These are phyloP conservation scores for Penicillium herquei DNA, from an alignment of 495 filamentous ascomycete genomes.

Conservation along the genomic window DNA sequence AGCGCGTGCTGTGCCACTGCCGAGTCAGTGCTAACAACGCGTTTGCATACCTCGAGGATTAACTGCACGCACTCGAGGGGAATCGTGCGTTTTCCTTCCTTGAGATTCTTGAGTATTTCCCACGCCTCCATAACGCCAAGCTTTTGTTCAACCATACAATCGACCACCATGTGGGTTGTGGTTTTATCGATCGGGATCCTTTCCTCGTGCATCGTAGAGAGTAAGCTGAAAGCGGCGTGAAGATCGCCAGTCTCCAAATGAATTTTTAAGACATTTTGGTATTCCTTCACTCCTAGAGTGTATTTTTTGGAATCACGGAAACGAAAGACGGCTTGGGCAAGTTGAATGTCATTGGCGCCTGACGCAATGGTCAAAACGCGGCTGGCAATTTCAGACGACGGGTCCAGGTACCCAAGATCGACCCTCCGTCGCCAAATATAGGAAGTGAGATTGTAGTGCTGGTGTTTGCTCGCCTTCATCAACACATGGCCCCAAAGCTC, in stretches of 20 bases:
- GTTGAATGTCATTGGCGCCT: constrained; percentile 57
- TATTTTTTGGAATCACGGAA: constrained; percentile 47
- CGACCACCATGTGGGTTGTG: constrained; percentile 6
- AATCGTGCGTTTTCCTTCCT: constrained; percentile 24
- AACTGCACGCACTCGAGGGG: constrained; percentile 33
- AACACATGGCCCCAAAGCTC: constrained; percentile 69
- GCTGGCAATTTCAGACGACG: constrained; percentile 60
- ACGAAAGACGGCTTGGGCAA: constrained; percentile 46
- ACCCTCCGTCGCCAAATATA: constrained; percentile 65
- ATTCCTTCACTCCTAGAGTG: constrained; percentile 61
- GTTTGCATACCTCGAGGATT: constrained; percentile 33
- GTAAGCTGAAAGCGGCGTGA: constrained; percentile 53
- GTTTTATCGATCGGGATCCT: constrained; percentile 59
- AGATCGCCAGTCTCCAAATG: constrained; percentile 59
- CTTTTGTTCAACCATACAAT: constrained; percentile 29
- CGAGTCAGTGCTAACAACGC: constrained; percentile 25
- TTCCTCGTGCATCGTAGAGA: constrained; percentile 64
- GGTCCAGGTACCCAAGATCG: constrained; percentile 58
- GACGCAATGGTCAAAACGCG: constrained; percentile 70
- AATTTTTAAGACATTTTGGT: constrained; percentile 69
- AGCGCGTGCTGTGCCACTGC: constrained; percentile 51
- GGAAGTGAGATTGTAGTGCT: constrained; percentile 54
- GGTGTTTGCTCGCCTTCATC: constrained; percentile 56
- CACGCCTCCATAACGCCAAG: constrained; percentile 45
- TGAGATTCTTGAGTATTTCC: constrained; percentile 52